Conservation (phyloP, 2,329 filamentous ascomycete genomes). For the Calonectria hongkongensis region DNA sequence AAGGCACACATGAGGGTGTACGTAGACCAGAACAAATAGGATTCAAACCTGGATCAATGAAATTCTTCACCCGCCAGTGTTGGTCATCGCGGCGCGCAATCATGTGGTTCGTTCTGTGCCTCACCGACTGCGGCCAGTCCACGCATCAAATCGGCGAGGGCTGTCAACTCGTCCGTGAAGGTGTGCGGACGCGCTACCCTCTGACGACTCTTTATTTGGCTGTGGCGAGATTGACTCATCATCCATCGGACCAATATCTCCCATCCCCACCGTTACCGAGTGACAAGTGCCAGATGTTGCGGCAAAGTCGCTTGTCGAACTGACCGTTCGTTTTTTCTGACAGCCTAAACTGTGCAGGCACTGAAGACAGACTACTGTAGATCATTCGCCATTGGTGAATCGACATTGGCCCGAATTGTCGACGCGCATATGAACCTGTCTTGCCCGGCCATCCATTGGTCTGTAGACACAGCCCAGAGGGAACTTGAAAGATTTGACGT, state of each 20-base stretch:
- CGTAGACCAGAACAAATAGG: background rate
- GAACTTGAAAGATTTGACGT: constrained; percentile 11
- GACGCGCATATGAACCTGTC: background rate
- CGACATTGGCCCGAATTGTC: background rate
- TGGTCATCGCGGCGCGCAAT: background rate
- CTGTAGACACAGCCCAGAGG: background rate
- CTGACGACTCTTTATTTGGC: background rate
- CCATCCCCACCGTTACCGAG: background rate
- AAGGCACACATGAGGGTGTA: background rate
- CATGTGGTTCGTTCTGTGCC: constrained; percentile 13
- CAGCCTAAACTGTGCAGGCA: background rate
- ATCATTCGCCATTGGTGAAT: background rate
- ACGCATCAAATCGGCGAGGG: background rate
- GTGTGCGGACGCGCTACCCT: background rate
- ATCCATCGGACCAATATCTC: too few relatives aligned
- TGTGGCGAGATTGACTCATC: background rate
- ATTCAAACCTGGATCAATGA: background rate
- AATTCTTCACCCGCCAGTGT: too few relatives aligned
- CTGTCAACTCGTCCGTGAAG: background rate
- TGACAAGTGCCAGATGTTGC: background rate
- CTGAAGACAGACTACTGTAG: background rate
- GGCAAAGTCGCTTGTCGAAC: background rate
- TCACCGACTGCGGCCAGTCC: constrained; percentile 5
- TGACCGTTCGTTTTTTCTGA: background rate
- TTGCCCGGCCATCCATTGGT: background rate